These are phyloP conservation scores for Moesziomyces sp. DNA, from an alignment of 1,284 basidiomycete species.

Conservation along the genomic window DNA sequence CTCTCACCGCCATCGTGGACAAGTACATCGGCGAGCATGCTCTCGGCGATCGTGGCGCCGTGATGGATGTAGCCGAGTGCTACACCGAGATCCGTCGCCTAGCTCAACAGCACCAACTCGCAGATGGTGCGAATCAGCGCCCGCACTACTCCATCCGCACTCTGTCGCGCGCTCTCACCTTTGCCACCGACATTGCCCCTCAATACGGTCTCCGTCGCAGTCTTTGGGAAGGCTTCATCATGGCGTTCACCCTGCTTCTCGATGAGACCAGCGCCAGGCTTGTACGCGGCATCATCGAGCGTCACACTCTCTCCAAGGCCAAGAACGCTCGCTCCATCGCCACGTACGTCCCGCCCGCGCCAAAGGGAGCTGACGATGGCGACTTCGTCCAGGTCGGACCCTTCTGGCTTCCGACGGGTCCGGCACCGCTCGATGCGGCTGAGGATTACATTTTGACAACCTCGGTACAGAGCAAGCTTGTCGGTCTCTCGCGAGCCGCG, in stretches of 20 bases:
- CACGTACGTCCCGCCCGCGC: conserved; percentile 56
- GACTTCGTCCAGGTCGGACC: conserved; percentile 81
- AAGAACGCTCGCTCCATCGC: conserved; percentile 73
- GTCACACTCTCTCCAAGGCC: conserved; percentile 83
- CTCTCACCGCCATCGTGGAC: conserved; percentile 84
- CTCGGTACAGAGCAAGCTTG: conserved; percentile 93
- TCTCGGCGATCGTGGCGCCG: conserved; percentile 85
- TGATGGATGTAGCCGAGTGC: conserved; percentile 92
- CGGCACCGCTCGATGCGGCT: conserved; percentile 71
- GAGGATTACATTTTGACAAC: conserved; percentile 93
- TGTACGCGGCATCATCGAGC: conserved; percentile 79
- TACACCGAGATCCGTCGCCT: conserved; percentile 86
- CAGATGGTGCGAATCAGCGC: conserved; percentile 92
- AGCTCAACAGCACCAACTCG: conserved; percentile 82
- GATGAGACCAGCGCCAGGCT: conserved; percentile 78
- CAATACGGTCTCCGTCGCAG: conserved; percentile 82
- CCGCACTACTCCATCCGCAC: conserved; percentile 99
- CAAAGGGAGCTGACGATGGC: conserved; percentile 31
- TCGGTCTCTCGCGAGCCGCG: conserved; percentile 90
- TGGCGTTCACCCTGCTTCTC: conserved; percentile 97
- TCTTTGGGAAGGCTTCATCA: conserved; percentile 94
- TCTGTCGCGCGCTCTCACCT: conserved; percentile 88
- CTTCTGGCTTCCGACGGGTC: conserved; percentile 87
- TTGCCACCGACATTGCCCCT: conserved; percentile 83
- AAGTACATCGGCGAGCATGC: conserved; percentile 89